Evolutionary conservation across 306 rosid species (phyloP).

Genomic region (Lathyrus oleraceus): DNA sequence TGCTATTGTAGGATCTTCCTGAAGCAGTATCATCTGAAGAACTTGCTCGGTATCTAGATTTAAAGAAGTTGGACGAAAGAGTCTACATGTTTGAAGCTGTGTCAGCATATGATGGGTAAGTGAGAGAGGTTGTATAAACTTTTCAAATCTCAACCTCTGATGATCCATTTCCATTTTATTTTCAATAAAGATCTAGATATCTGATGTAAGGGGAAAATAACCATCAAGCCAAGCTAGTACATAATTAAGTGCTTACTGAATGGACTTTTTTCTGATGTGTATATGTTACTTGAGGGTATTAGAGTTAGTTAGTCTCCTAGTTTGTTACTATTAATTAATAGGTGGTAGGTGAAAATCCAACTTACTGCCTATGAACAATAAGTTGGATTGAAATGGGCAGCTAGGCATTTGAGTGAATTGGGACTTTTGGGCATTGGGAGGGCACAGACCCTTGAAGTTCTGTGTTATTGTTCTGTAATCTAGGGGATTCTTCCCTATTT

Average conservation of each 20-base stretch:
- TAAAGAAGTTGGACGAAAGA: conserved; percentile 95
- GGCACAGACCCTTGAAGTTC: neutral
- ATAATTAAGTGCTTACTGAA: neutral
- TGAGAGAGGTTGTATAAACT: conserved; percentile 26
- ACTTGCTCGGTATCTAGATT: conserved; percentile 84
- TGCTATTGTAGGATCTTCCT: conserved; percentile 68
- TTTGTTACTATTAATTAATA: neutral
- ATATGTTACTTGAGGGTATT: neutral
- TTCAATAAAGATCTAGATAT: conserved; percentile 20
- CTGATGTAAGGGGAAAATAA: conserved; percentile 24
- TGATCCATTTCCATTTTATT: conserved; percentile 30
- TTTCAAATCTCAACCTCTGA: conserved; percentile 27
- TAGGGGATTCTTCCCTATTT: neutral
- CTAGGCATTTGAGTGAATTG: neutral
- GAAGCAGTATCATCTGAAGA: conserved; percentile 86
- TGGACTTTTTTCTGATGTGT: neutral
- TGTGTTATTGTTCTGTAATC: neutral
- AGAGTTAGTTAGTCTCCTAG: neutral
- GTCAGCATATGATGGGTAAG: conserved; percentile 91
- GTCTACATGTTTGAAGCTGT: conserved; percentile 93
- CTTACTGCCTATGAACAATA: neutral
- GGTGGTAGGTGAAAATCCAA: neutral
- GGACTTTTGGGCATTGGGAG: neutral
- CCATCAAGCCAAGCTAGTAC: neutral
- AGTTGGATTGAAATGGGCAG: neutral